Base-by-base conservation (phyloP, 768 basidiomycete genomes). In the Cubamyces sp. region DNA sequence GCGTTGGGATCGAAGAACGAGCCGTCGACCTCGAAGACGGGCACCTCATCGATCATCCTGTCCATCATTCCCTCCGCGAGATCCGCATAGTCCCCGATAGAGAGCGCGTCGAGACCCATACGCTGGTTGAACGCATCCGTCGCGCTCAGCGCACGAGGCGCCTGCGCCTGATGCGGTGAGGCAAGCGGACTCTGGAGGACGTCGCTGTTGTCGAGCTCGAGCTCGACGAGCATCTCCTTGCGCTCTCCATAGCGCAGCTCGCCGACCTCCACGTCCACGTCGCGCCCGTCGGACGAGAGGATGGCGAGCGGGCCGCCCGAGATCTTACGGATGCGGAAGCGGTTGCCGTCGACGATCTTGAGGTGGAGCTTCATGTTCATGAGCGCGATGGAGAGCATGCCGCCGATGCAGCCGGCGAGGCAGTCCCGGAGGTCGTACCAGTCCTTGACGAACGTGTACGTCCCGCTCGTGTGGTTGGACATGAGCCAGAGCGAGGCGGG, bases 401-500 rank as follows among this genome's bases (percentile, higher is more conserved):
- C 96, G 5, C 96, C 97, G 16, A 98, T 82, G 71, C 94, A 94
- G 5, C 97, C 97, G 5, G 96, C 94, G 34, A 99, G 82, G 64
- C 94, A 91, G 69, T 91, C 88, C 23, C 92, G 87, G 30, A 98
- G 86, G 74, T 98, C 93, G 73, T 98, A 96, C 91, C 96, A 98
- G 72, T 97, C 96, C 76, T 92, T 92, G 63, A 98, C 94, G 69
- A 97, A 99, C 4, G 96, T 98, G 77, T 98, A 98, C 28, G 95
- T 97, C 25, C 97, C 97, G 65, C 87, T 87, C 3, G 97, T 98
- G 74, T 98, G 95, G 74, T 98, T 98, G 11, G 96, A 98, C 84
- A 99, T 96, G 48, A 98, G 87, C 97, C 97, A 98, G 37, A 99
- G 84, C 7, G 95, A 96, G 15, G 94, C 94, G 18, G 97, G 97